These are phyloP conservation scores for Bothriochloa decipiens DNA, from an alignment of 176 grass and related monocot species.

Conservation along the genomic window DNA sequence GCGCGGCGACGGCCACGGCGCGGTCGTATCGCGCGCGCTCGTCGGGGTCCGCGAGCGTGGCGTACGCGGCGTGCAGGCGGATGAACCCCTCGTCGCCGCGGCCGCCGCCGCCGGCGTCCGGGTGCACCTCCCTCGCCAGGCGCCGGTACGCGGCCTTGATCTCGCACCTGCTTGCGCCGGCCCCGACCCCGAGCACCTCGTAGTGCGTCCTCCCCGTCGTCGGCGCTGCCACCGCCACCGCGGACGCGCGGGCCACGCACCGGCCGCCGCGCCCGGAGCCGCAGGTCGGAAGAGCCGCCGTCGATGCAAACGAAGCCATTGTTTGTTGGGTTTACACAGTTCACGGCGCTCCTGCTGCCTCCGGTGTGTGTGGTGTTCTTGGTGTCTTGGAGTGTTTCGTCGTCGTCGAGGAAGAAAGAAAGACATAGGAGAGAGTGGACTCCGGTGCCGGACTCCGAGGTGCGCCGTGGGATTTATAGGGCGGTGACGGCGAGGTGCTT, in stretches of 20 bases:
- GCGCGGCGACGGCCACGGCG: not conserved
- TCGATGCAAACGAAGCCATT: constrained; percentile 29
- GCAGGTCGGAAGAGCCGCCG: not conserved
- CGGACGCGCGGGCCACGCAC: not conserved
- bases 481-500: not conserved
- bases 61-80: constrained; percentile 65
- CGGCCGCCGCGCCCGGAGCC: not conserved
- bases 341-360: not conserved
- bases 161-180: constrained; percentile 48
- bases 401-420: not conserved
- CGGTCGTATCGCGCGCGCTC: constrained; percentile 74
- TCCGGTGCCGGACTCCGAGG: not conserved
- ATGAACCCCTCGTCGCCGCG: constrained; percentile 62
- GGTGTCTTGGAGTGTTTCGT: not conserved
- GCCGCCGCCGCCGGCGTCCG: constrained; percentile 45
- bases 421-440: not conserved
- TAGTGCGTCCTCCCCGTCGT: constrained; percentile 48
- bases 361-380: not conserved
- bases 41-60: constrained; percentile 70
- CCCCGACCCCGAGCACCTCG: constrained; percentile 65
- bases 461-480: constrained; percentile 26
- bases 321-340: not conserved
- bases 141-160: constrained; percentile 78
- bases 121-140: constrained; percentile 68
- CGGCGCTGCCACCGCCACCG: not conserved